These are phyloP conservation scores for Chenopodium berlandieri DNA, from an alignment of 148 eudicot species.

Conservation along the genomic window DNA sequence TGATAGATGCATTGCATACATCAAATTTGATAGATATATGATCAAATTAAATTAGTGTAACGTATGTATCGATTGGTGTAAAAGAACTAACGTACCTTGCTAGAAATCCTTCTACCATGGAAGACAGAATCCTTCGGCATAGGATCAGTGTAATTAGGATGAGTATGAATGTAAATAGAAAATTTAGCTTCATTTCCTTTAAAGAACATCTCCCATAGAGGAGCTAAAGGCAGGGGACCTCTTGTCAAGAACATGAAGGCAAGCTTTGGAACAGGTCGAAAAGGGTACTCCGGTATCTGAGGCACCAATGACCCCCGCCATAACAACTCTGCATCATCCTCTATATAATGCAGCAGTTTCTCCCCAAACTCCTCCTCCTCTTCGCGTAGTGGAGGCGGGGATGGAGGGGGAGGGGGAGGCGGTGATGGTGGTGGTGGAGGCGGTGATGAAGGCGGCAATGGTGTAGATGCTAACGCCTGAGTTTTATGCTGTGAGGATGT, in stretches of 20 bases:
- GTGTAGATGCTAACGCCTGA: not conserved
- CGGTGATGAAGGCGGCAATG: not conserved
- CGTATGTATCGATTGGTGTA: no score
- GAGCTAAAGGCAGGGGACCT: conserved; percentile 43
- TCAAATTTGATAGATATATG: no score
- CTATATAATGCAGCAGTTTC: conserved; percentile 22
- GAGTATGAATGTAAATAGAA: conserved; percentile 40
- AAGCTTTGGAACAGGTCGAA: conserved; percentile 24
- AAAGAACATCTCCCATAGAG: conserved; percentile 44
- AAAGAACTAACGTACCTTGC: conserved; percentile 25
- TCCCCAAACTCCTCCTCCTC: not conserved
- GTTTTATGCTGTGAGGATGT: not conserved
- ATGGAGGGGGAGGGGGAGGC: not conserved
- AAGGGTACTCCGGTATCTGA: conserved; percentile 19
- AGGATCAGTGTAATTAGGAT: conserved; percentile 26
- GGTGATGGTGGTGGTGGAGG: not conserved
- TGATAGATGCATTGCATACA: no score
- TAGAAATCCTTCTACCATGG: conserved; percentile 32
- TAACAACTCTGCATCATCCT: conserved; percentile 32
- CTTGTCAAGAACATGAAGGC: conserved; percentile 45
- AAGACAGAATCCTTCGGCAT: conserved; percentile 34
- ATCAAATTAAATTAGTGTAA: no score
- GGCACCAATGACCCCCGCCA: conserved; percentile 30
- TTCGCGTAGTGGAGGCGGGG: not conserved
- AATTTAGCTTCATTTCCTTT: conserved; percentile 30